A percentile compares a stretch with the other conserved stretches of the same genome.
phyloP scores from a whole-genome alignment of 1,284 basidiomycete species.

The Gomphus bonarii region DNA sequence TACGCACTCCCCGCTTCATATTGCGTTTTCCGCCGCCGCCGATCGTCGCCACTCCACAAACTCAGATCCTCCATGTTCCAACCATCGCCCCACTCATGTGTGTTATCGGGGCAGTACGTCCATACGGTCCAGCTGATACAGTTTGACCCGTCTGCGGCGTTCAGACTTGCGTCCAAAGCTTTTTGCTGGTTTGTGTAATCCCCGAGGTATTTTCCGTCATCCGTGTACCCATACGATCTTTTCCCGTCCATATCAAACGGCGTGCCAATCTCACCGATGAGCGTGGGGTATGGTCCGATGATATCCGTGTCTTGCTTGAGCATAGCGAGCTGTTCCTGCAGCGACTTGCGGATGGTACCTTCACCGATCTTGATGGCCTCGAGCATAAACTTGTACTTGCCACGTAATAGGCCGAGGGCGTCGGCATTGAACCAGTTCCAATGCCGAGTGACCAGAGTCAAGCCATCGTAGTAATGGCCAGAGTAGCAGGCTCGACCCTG shows the following conservation, averaged over 20 bases:
- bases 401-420: conserved; percentile 81
- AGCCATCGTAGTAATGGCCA: conserved; percentile 91
- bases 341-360: conserved; percentile 66
- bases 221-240: conserved; percentile 74
- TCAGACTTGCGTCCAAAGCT: conserved; percentile 88
- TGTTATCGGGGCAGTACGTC: conserved; percentile 79
- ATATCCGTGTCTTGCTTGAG: conserved; percentile 65
- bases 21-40: conserved; percentile 26
- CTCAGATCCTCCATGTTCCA: conserved; percentile 98
- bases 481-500: conserved; percentile 70
- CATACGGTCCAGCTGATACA: conserved; percentile 80
- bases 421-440: conserved; percentile 99
- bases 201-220: conserved; percentile 63
- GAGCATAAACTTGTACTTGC: conserved; percentile 68
- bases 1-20: conserved; percentile 1
- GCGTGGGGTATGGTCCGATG: conserved; percentile 74
- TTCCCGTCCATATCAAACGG: conserved; percentile 89
- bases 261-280: conserved; percentile 94
- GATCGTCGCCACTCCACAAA: conserved; percentile 77
- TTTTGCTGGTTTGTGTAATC: conserved; percentile 76
- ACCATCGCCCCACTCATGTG: conserved; percentile 86
- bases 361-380: conserved; percentile 75
- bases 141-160: conserved; percentile 81
- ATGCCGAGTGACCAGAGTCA: conserved; percentile 74
- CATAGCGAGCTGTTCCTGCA: conserved; percentile 79